Base-by-base conservation (phyloP, 257 asterid species). In the Leptodermis oblonga region DNA sequence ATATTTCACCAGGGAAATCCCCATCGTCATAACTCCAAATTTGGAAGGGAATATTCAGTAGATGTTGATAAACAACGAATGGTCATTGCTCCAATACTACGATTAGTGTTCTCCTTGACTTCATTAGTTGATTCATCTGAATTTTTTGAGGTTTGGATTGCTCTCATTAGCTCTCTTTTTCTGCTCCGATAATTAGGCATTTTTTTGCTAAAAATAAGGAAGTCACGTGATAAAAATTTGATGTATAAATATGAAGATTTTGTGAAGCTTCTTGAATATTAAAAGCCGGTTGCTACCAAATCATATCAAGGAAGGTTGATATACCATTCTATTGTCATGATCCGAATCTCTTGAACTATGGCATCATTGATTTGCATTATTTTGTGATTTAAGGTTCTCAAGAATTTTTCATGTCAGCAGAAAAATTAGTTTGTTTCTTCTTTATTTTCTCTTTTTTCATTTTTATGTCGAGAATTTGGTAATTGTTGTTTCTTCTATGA, bases 71-170 rank as follows among this genome's bases (percentile, higher is more conserved):
- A 86, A 70, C 93, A 81, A 56, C 88, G 84, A 63, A 79, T 85
- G 87, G 89, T 89, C 60, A 77, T 85, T 79, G 92, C 96, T 78
- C 96, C 99, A 45, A 76, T 82, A 30, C 78, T 94, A 75, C 86
- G 97, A 86, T 79, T 87, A 71, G 85, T 85, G 83, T 86, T 79
- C 79, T 91, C 97, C 13, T 73, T 91, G 79, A 91, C 97, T 46
- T 86, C 99, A 60, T 74, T 94, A 81, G 85, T 91, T 17, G 95
- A 94, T 74, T 61, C 90, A 58, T 91, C 97, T 46, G 97, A 94
- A 71, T 85, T 87, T 74, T 86, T 87, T 73, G 96, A 94, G 99
- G 99, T 94, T n/a, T 73, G 73, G 87, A 75, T 67, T 66, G 28
- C 22, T 70, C 59, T 52, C 67, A 10, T 26, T 67, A 28, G 15